Base-by-base conservation (phyloP, 163 green algal species). In the Scenedesmus sp. region DNA sequence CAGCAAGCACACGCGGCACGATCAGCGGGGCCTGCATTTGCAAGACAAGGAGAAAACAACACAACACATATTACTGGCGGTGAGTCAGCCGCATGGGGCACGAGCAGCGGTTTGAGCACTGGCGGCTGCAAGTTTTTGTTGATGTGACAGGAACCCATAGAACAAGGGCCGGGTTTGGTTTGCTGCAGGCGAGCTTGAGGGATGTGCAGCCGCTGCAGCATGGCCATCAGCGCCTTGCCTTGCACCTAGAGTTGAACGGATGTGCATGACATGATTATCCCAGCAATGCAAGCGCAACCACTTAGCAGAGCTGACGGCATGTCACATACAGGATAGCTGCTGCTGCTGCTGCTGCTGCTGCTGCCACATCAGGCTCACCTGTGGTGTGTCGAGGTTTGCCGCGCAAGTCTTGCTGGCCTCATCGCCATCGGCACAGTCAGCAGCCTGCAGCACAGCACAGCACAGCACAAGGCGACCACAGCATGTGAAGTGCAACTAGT, bases 371-470 rank as follows among this genome's bases (percentile, higher is more conserved):
- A 56, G 52, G 6, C n/a, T 1, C 9, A 55, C 56, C 84, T 34
- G 23, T 52, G n/a, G 55, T 6, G 8, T 55, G 34, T 84, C 81
- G 0, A 86, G 54, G 81, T 70, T 60, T 59, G 81, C 81, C n/a
- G 52, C 46, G 10, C 81, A 86, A 3, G 81, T 86, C 81, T 86
- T n/a, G 46, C 46, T 86, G 81, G 52, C 70, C 10, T 10, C 67
- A n/a, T 91, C 56, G 46, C 77, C 34, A 26, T 66, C 56, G 23
- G 64, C 64, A 83, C 87, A 91, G 74, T 86, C 55, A 52, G 70
- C n/a, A 12, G 79, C 74, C 55, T 77, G 73, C 66, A 83, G 59
- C 16, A 15, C n/a, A 59, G n/a, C 82, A 76, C 23, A 6, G 13
- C 82, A 76, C 23, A 6, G 13, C n/a, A 83, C 10, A 7, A 46